phyloP scores from a whole-genome alignment of 169 alveolate genomes.

The Condylostoma magnum region DNA sequence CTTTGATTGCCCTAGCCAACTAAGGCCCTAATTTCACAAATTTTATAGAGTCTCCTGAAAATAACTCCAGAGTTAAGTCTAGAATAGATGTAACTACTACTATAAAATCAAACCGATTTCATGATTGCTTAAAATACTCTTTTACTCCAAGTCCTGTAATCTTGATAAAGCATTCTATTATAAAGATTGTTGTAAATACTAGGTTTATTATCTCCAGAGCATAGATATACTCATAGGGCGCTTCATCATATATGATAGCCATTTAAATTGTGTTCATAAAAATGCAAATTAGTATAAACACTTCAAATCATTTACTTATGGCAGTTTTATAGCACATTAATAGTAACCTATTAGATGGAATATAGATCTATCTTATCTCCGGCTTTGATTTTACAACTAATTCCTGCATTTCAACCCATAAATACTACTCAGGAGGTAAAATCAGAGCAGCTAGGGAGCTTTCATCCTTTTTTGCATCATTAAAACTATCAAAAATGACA shows the following conservation, averaged over 20 bases:
- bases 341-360: not conserved
- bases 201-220: not conserved
- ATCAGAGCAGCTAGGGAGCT: not conserved
- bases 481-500: slow-evolving; percentile 73
- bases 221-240: not conserved
- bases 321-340: not conserved
- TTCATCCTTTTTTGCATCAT: not conserved
- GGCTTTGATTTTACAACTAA: not conserved
- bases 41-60: not conserved
- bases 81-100: slow-evolving; percentile 66
- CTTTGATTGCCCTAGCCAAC: not conserved
- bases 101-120: slow-evolving; percentile 68
- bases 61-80: slow-evolving; percentile 51
- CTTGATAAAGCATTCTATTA: not conserved
- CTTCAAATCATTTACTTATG: not conserved
- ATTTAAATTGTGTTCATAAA: not conserved
- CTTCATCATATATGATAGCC: not conserved
- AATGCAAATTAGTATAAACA: not conserved
- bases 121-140: not conserved
- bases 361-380: not conserved
- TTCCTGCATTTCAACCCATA: not conserved
- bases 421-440: not conserved
- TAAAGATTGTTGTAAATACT: not conserved
- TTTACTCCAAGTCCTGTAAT: not conserved
- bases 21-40: slow-evolving; percentile 9